phyloP scores from a whole-genome alignment of 140 eudicot species.

The Stevia rebaudiana region DNA sequence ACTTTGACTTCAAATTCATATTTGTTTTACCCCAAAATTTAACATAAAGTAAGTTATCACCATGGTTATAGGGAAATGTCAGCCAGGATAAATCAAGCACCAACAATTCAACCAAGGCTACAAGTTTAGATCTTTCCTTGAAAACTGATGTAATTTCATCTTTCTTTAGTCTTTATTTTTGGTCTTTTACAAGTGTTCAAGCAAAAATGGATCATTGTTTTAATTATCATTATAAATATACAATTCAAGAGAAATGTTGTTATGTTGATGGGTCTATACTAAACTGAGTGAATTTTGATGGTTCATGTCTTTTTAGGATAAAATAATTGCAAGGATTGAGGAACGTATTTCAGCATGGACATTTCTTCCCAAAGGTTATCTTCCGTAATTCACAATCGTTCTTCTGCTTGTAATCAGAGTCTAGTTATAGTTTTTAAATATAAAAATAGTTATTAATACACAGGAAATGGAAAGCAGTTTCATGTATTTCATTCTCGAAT shows the following conservation, averaged over 20 bases:
- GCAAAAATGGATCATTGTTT: not conserved
- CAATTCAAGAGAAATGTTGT: not conserved
- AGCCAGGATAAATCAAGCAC: constrained; percentile 9
- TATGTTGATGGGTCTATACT: not conserved
- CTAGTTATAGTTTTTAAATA: not conserved
- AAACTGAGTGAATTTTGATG: not conserved
- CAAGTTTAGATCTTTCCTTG: constrained; percentile 19
- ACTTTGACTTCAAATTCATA: not conserved
- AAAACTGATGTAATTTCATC: constrained; percentile 28
- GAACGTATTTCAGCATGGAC: constrained; percentile 87
- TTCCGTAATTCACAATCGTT: not conserved
- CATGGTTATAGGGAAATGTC: constrained; percentile 37
- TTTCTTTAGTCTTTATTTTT: not conserved
- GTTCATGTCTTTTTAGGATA: constrained; percentile 47
- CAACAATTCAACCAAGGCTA: constrained; percentile 22
- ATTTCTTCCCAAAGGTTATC: constrained; percentile 74
- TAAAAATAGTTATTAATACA: not conserved
- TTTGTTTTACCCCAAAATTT: not conserved
- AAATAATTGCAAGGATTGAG: constrained; percentile 48
- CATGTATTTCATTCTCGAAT: constrained; percentile 37
- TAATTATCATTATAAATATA: not conserved
- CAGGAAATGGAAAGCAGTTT: constrained; percentile 60
- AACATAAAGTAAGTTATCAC: not conserved
- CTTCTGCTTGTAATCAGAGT: constrained; percentile 5
- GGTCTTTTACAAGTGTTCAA: not conserved